Evolutionary conservation across 495 filamentous ascomycete genomes (phyloP).

Genomic region (Cercophora sp.): DNA sequence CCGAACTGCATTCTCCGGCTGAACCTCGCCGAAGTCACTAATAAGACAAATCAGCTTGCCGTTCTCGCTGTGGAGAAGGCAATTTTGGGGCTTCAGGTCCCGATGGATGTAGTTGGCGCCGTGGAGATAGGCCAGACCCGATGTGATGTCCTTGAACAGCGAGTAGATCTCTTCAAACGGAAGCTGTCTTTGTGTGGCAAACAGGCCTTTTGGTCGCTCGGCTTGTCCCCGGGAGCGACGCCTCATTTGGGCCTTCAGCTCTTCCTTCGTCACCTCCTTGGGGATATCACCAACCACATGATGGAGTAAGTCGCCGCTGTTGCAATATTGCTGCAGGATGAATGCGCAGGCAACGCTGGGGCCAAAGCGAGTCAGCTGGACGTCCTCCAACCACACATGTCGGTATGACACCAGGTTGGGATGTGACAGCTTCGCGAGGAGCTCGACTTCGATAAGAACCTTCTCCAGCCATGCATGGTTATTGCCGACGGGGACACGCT

Average conservation of each 20-base stretch:
- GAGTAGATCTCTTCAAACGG: conserved; percentile 91
- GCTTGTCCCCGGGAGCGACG: conserved; percentile 62
- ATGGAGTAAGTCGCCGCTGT: conserved; percentile 83
- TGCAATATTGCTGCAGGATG: conserved; percentile 97
- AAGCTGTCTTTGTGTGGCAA: conserved; percentile 55
- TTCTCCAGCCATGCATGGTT: conserved; percentile 96
- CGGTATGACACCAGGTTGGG: conserved; percentile 96
- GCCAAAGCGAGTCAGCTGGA: conserved; percentile 75
- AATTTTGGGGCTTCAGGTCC: conserved; percentile 94
- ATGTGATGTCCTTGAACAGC: conserved; percentile 93
- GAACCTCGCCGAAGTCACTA: conserved; percentile 96
- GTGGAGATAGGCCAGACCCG: conserved; percentile 85
- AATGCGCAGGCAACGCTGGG: conserved; percentile 93
- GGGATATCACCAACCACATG: conserved; percentile 74
- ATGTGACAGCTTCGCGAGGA: conserved; percentile 86
- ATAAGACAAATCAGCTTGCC: conserved; percentile 73
- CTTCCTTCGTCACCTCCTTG: conserved; percentile 60
- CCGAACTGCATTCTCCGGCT: conserved; percentile 70
- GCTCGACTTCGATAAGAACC: conserved; percentile 83
- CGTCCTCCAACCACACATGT: conserved; percentile 94
- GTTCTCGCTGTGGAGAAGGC: conserved; percentile 75
- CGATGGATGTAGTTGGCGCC: conserved; percentile 93
- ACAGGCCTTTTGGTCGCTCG: conserved; percentile 41
- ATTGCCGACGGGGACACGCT: conserved; percentile 91
- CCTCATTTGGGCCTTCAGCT: conserved; percentile 81